These are phyloP conservation scores for Fraxinus anomala DNA, from an alignment of 257 asterid genomes.

Conservation along the genomic window DNA sequence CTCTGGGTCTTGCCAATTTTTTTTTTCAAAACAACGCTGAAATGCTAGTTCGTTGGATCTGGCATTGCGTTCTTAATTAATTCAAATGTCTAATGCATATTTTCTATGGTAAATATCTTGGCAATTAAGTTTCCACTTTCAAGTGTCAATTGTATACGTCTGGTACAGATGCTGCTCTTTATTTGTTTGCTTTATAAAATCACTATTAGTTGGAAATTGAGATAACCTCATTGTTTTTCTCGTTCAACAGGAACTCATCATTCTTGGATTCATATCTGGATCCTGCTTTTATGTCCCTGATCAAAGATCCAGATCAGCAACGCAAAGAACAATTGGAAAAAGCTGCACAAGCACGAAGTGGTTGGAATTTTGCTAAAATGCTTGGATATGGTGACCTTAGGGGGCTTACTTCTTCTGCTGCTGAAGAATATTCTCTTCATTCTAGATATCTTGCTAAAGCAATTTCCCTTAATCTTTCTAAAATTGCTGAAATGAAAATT, in stretches of 20 bases:
- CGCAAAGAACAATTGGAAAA: slow-evolving; percentile 91
- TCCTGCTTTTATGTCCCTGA: slow-evolving; percentile 93
- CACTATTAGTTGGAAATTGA: neutral
- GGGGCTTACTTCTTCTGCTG: slow-evolving; percentile 80
- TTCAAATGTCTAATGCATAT: neutral
- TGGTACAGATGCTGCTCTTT: slow-evolving; percentile 13
- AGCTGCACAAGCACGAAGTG: slow-evolving; percentile 74
- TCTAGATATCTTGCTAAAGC: slow-evolving; percentile 96
- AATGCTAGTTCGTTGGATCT: slow-evolving; percentile 14
- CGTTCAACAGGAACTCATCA: slow-evolving; percentile 57
- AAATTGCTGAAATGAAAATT: slow-evolving; percentile 91
- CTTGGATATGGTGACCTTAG: slow-evolving; percentile 94
- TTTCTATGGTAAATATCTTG: slow-evolving; percentile 3
- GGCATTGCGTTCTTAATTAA: neutral
- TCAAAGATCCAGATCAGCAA: slow-evolving; percentile 85
- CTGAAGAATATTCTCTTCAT: slow-evolving; percentile 94
- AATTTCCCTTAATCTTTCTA: slow-evolving; percentile 81
- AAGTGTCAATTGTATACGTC: slow-evolving; percentile 1
- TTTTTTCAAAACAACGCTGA: slow-evolving; percentile 4
- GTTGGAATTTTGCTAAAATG: slow-evolving; percentile 68
- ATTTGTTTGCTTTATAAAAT: neutral
- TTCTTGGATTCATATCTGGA: slow-evolving; percentile 83
- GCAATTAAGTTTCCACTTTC: slow-evolving; percentile 21
- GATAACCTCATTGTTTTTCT: slow-evolving; percentile 18
- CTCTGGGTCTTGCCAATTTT: neutral